These are phyloP conservation scores for Neltuma alba DNA, from an alignment of 306 rosid genomes.

Conservation along the genomic window DNA sequence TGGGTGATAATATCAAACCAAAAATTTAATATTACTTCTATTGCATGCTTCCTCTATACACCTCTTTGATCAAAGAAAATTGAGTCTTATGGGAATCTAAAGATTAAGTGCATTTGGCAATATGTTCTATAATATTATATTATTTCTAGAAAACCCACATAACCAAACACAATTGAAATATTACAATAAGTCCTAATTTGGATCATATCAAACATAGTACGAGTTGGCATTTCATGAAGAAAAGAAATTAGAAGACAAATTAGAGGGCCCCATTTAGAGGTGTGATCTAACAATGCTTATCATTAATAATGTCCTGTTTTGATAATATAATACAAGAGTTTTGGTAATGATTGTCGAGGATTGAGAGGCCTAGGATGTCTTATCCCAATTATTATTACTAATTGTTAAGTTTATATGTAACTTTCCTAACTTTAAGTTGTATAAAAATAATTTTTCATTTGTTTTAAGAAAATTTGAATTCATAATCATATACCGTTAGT, in stretches of 20 bases:
- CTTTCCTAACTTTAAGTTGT: not conserved
- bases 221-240: not conserved
- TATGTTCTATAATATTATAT: not conserved
- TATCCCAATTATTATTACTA: not conserved
- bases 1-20: not conserved
- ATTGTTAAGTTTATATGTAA: not conserved
- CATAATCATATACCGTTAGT: no score
- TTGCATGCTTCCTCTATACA: not conserved
- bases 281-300: slow-evolving; percentile 32
- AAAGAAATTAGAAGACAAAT: not conserved
- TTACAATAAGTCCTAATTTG: not conserved
- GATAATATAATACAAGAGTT: not conserved
- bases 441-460: not conserved
- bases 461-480: no score
- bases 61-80: not conserved
- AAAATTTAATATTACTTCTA: not conserved
- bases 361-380: slow-evolving; percentile 4
- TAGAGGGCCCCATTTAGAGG: slow-evolving; percentile 18
- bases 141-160: slow-evolving; percentile 5
- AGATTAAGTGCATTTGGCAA: not conserved
- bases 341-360: not conserved
- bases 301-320: slow-evolving; percentile 5
- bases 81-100: not conserved
- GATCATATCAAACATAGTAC: not conserved
- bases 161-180: slow-evolving; percentile 23